These are phyloP conservation scores for Gorgonomyces haynaldii DNA, from an alignment of 192 early-diverging fungal genomes.

Conservation along the genomic window DNA sequence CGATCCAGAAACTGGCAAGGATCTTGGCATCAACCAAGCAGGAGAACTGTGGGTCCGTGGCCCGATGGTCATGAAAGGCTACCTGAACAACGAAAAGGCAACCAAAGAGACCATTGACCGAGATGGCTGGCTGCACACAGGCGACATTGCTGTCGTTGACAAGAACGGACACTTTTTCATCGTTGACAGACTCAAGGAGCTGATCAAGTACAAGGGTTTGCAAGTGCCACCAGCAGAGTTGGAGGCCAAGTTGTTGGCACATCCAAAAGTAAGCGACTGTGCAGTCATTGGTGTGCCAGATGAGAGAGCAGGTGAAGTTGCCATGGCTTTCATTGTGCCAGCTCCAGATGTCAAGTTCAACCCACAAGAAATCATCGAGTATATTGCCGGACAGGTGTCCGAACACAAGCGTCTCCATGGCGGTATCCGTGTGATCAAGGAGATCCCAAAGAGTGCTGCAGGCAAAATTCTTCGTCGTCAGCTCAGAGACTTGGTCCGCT, in stretches of 20 bases:
- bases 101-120: conserved; percentile 58
- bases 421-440: conserved; percentile 57
- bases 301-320: conserved; percentile 48
- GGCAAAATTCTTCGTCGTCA: conserved; percentile 76
- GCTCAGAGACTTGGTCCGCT: conserved; percentile 40
- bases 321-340: conserved; percentile 64
- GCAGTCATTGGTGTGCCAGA: conserved; percentile 29
- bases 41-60: conserved; percentile 86
- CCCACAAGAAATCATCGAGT: conserved; percentile 39
- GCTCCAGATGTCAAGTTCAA: conserved; percentile 25
- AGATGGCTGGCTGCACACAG: conserved; percentile 71
- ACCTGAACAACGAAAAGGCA: conserved; percentile 66
- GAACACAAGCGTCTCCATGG: conserved; percentile 70
- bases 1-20: conserved; percentile 54
- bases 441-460: conserved; percentile 62
- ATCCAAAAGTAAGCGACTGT: conserved; percentile 46
- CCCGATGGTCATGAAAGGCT: conserved; percentile 81
- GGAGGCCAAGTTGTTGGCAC: conserved; percentile 59
- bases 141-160: conserved; percentile 65
- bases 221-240: conserved; percentile 82
- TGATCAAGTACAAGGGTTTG: conserved; percentile 87
- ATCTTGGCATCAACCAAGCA: conserved; percentile 34
- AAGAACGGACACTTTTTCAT: conserved; percentile 52
- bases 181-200: conserved; percentile 73
- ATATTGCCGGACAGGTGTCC: conserved; percentile 52